A percentile compares a stretch with the other conserved stretches of the same genome.
Evolutionary conservation across 2,329 filamentous ascomycete species (phyloP).

Genomic region (Catunica adiposa): DNA sequence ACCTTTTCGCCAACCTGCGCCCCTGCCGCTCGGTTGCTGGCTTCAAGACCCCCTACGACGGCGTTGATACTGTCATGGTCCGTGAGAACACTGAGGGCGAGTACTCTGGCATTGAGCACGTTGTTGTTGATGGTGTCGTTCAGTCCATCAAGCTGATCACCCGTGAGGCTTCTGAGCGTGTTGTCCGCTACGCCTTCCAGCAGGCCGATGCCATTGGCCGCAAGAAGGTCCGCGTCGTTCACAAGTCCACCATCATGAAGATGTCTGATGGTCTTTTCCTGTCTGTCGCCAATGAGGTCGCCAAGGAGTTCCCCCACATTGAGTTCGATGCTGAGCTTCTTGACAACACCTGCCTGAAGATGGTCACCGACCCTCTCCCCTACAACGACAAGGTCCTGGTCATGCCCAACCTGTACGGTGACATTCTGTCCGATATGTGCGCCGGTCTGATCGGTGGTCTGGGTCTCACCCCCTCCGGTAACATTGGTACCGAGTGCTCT

Average conservation of each 20-base stretch:
- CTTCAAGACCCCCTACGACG: conserved; percentile 97
- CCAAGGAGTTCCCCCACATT: conserved; percentile 89
- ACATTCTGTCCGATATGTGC: conserved; percentile 99
- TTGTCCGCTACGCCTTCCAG: conserved; percentile 95
- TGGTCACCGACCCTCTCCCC: conserved; percentile 85
- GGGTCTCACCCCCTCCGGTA: conserved; percentile 89
- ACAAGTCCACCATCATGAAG: conserved; percentile 99
- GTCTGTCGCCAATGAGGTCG: conserved; percentile 63
- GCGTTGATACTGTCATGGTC: conserved; percentile 92
- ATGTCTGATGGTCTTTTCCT: conserved; percentile 99
- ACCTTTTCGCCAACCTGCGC: conserved; percentile 98
- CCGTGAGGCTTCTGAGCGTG: conserved; percentile 80
- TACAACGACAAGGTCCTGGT: conserved; percentile 99
- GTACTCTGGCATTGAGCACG: conserved; percentile 98
- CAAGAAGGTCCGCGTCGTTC: conserved; percentile 92
- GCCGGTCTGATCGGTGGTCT: conserved; percentile 95
- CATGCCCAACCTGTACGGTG: conserved; percentile 96
- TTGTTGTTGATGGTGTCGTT: conserved; percentile 92
- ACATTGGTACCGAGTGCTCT: conserved; percentile 97
- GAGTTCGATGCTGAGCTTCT: conserved; percentile 96
- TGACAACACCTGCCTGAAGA: conserved; percentile 98
- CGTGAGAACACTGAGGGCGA: conserved; percentile 99
- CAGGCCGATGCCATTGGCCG: conserved; percentile 81
- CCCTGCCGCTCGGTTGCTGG: conserved; percentile 93
- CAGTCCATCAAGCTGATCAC: conserved; percentile 99